These are phyloP conservation scores for Microcera coccophila DNA, from an alignment of 2,329 filamentous ascomycete genomes.

Conservation along the genomic window DNA sequence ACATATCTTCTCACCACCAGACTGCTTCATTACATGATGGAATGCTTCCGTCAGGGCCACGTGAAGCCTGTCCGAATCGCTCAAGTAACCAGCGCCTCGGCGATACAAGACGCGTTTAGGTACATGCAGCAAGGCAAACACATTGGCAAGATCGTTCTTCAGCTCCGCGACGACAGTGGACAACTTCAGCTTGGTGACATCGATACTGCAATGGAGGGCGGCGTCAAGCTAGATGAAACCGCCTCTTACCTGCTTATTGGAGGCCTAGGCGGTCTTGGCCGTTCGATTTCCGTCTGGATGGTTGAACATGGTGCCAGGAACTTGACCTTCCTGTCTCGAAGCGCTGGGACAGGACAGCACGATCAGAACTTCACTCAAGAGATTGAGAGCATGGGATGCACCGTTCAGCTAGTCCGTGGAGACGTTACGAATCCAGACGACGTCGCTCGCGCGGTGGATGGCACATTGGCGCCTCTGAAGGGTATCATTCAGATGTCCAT, in stretches of 20 bases:
- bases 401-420: constrained; percentile 28
- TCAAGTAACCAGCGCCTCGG: constrained; percentile 23
- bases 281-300: constrained; percentile 29
- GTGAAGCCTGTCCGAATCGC: constrained; percentile 20
- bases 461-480: constrained; percentile 25
- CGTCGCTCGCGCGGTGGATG: constrained; percentile 23
- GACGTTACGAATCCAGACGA: constrained; percentile 29
- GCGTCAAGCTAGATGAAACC: constrained; percentile 10
- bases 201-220: background rate
- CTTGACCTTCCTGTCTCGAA: constrained; percentile 27
- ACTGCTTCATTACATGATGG: too few relatives aligned
- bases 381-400: constrained; percentile 24
- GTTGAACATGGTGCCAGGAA: constrained; percentile 28
- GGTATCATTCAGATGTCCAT: constrained; percentile 41
- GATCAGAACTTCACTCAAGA: constrained; percentile 18
- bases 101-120: constrained; percentile 38
- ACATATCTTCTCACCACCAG: too few relatives aligned
- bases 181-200: constrained; percentile 1
- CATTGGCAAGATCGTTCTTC: constrained; percentile 40
- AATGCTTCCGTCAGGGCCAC: too few relatives aligned
- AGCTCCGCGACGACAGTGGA: constrained; percentile 12
- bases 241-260: constrained; percentile 31
- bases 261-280: constrained; percentile 32
- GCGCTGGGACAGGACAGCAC: constrained; percentile 11
- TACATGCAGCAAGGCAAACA: constrained; percentile 42